phyloP scores from a whole-genome alignment of 2,329 filamentous ascomycete genomes.

The Penicillium sp. region DNA sequence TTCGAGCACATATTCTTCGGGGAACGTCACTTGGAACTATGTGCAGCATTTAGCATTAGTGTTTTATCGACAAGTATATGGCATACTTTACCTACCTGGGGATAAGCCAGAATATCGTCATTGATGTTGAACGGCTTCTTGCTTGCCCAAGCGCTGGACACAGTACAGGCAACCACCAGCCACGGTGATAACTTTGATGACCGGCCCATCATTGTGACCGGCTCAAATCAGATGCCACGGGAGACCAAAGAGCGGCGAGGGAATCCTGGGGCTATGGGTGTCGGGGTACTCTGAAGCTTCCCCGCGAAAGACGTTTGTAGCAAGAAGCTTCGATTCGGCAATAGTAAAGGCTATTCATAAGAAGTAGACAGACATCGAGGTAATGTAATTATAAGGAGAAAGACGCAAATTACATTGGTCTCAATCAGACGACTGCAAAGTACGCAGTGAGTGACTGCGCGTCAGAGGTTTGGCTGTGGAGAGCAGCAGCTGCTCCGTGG shows the following conservation, averaged over 20 bases:
- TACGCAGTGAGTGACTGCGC: not conserved
- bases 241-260: not conserved
- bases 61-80: not conserved
- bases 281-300: conserved; percentile 3
- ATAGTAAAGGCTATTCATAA: not conserved
- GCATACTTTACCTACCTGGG: conserved; percentile 59
- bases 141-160: conserved; percentile 46
- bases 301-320: not conserved
- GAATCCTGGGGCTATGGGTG: not conserved
- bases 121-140: conserved; percentile 74
- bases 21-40: conserved; percentile 77
- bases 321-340: conserved; percentile 1
- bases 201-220: conserved; percentile 25
- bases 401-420: not conserved
- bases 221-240: not conserved
- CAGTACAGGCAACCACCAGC: conserved; percentile 32
- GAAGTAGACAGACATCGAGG: not conserved
- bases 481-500: conserved; percentile 25
- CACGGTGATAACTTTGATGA: conserved; percentile 26
- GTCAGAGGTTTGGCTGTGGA: conserved; percentile 10
- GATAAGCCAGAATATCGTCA: conserved; percentile 81
- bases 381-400: not conserved
- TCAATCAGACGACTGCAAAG: not conserved
- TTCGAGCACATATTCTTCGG: conserved; percentile 67
- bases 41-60: not conserved